These are phyloP conservation scores for Papiliotrema fonsecae DNA, from an alignment of 1,284 basidiomycete species.

Conservation along the genomic window DNA sequence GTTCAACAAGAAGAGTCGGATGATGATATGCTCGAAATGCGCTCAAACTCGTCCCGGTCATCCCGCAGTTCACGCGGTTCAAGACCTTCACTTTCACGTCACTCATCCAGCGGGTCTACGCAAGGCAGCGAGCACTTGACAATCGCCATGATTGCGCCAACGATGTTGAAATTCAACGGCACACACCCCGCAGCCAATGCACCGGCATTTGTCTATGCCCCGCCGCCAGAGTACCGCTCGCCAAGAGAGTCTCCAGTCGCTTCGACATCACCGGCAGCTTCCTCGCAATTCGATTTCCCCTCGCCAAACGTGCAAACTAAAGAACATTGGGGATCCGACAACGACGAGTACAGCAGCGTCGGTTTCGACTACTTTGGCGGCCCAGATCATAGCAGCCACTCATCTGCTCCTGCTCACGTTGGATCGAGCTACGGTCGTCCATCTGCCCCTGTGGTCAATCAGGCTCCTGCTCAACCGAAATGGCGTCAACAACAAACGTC, in stretches of 20 bases:
- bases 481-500: slow-evolving; percentile 24
- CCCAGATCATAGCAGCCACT: slow-evolving; percentile 49
- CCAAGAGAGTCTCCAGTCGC: slow-evolving; percentile 12
- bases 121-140: slow-evolving; percentile 64
- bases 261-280: background rate
- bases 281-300: slow-evolving; percentile 35
- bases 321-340: slow-evolving; percentile 37
- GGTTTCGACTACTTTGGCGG: slow-evolving; percentile 61
- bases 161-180: slow-evolving; percentile 73
- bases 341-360: slow-evolving; percentile 51
- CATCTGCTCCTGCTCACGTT: slow-evolving; percentile 13
- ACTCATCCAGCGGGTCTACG: slow-evolving; percentile 28
- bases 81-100: slow-evolving; percentile 33
- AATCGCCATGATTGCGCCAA: slow-evolving; percentile 91
- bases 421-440: slow-evolving; percentile 17
- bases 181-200: slow-evolving; percentile 43
- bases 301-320: slow-evolving; percentile 27
- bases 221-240: slow-evolving; percentile 51
- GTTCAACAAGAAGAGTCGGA: slow-evolving; percentile 51
- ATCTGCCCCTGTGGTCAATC: slow-evolving; percentile 26
- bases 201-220: slow-evolving; percentile 65
- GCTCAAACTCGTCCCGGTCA: slow-evolving; percentile 32
- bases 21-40: slow-evolving; percentile 63
- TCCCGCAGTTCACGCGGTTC: slow-evolving; percentile 23
- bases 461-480: slow-evolving; percentile 42